A percentile compares a stretch with the other conserved stretches of the same genome.
Conservation (phyloP, 495 filamentous ascomycete species). For the Amniculicola lignicola region DNA sequence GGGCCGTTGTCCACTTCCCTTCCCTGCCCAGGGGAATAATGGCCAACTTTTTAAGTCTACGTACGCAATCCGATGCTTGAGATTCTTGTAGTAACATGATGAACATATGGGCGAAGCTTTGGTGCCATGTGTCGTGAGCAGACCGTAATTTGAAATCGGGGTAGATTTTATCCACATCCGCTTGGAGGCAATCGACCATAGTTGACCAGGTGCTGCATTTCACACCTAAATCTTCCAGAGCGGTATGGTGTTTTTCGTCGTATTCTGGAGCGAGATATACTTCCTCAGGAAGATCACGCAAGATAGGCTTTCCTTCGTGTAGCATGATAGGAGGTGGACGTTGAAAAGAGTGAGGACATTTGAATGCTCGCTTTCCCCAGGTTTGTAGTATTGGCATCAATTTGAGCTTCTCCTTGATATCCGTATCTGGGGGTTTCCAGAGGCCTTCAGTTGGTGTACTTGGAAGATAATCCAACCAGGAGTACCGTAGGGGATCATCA, state of each 20-base stretch:
- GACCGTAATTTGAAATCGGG: too few species aligned
- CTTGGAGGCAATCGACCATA: background rate
- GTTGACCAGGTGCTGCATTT: background rate
- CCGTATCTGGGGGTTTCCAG: background rate
- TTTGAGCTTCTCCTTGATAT: background rate
- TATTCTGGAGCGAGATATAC: conserved; percentile 12
- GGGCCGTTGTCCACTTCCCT: conserved; percentile 1
- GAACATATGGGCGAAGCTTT: background rate
- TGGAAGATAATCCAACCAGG: conserved; percentile 18
- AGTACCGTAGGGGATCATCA: conserved; percentile 10
- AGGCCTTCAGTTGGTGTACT: background rate
- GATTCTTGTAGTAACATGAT: background rate
- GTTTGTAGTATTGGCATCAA: conserved; percentile 16
- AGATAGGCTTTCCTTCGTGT: background rate
- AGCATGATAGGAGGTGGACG: background rate
- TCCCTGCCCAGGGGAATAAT: background rate
- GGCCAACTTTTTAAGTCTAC: background rate
- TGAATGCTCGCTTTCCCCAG: background rate
- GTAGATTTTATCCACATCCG: background rate
- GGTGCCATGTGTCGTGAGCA: conserved; percentile 5
- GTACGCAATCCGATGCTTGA: too few species aligned
- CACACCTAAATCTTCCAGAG: conserved; percentile 1
- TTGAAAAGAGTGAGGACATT: background rate
- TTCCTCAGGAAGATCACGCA: conserved; percentile 12
- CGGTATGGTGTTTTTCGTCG: background rate